Base-by-base conservation (phyloP, 768 basidiomycete genomes). In the Hemileccinum rubropunctum region DNA sequence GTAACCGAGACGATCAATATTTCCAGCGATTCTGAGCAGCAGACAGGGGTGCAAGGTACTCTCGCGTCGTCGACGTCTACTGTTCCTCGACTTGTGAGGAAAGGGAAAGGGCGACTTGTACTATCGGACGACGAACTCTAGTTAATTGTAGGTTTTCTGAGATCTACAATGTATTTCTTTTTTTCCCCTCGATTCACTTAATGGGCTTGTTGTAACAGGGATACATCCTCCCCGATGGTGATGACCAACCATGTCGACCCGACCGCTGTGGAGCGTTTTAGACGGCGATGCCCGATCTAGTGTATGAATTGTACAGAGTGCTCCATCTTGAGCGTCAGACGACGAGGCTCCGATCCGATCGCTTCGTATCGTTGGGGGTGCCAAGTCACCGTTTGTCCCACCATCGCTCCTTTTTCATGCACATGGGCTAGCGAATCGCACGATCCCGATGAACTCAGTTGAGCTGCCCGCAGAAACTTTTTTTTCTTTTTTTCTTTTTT, bases 111-210 rank as follows among this genome's bases (percentile, higher is more conserved):
- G 18, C 63, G 63, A 2, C 35, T 71, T 12, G 63, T 75, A 28
- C 47, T 74, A 27, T 74, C 72, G 32, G 73, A 74, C 45, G 73
- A 75, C n/a, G 72, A 70, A 28, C 18, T 45, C 47, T 66, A 64
- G 56, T 6, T 56, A 39, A 46, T 51, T 27, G 48, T 46, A 44
- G 36, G 43, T 53, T 49, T 51, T 36, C 21, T 6, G 38, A 40
- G 45, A 55, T 48, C 35, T 52, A 7, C 17, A 3, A 41, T 45
- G n/a, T 43, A 20, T 48, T 34, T 26, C 35, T 38, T 28, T 30
- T 34, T 27, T 28, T 45, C 32, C 42, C n/a, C 37, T 42, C 12
- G 8, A 9, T 30, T 33, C 47, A 42, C 34, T 49, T 51, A 18
- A 52, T 61, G 14, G 28, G 41, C 10, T 47, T 45, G n/a, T 42